A percentile compares a stretch with the other conserved stretches of the same genome.
Conservation (phyloP, 2,329 filamentous ascomycete species). For the Hawksworthiomyces lignivorus region DNA sequence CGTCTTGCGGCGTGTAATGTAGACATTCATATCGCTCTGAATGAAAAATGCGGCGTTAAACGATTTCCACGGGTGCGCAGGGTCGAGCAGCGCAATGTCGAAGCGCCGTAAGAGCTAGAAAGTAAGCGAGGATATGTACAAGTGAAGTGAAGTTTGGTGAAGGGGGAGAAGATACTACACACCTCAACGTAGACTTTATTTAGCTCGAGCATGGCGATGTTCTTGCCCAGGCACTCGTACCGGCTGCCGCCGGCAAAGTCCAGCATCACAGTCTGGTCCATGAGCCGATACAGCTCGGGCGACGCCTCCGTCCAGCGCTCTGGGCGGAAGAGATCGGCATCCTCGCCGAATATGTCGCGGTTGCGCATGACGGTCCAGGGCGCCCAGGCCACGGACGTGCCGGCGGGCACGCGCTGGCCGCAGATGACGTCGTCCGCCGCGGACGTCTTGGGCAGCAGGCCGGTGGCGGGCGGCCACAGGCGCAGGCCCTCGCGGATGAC, state of each 20-base stretch:
- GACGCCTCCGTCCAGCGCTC: conserved; percentile 36
- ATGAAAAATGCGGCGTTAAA: conserved; percentile 19
- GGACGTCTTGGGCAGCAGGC: conserved; percentile 21
- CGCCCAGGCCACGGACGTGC: conserved; percentile 28
- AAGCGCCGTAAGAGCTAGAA: conserved; percentile 20
- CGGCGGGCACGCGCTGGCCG: conserved; percentile 35
- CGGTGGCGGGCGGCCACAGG: conserved; percentile 35
- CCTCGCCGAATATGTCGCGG: conserved; percentile 27
- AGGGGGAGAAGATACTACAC: no score
- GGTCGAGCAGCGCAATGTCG: conserved; percentile 20
- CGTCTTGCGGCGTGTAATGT: conserved; percentile 8
- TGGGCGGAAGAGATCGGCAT: conserved; percentile 35
- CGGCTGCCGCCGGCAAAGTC: conserved; percentile 30
- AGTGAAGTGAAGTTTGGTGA: no score
- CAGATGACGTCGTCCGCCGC: conserved; percentile 29
- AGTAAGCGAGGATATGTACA: conserved; percentile 3
- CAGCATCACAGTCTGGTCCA: conserved; percentile 25
- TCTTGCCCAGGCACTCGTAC: conserved; percentile 33
- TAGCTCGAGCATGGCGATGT: conserved; percentile 34
- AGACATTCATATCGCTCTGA: conserved; percentile 14
- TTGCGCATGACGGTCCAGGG: conserved; percentile 27
- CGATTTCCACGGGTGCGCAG: conserved; percentile 23
- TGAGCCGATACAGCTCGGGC: conserved; percentile 16
- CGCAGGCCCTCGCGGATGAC: conserved; percentile 42
- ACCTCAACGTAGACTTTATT: conserved; percentile 25